phyloP scores from a whole-genome alignment of 2,329 filamentous ascomycete genomes.

The Westerdykella ornata region DNA sequence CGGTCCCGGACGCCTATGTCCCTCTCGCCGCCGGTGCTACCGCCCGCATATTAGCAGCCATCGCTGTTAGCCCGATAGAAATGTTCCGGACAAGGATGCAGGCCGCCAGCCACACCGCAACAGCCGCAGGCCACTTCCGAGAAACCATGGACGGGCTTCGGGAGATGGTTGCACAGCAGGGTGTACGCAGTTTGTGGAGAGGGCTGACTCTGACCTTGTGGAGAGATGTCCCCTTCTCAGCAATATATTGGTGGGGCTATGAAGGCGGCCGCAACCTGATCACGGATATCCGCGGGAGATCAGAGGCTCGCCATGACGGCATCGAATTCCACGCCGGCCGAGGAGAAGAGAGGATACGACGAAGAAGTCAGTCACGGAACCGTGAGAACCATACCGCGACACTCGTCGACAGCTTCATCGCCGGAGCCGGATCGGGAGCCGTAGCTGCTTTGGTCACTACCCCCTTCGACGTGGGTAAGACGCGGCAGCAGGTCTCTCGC shows the following conservation, averaged over 20 bases:
- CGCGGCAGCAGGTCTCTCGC: constrained; percentile 76
- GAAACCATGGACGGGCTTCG: constrained; percentile 70
- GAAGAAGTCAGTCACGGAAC: constrained; percentile 50
- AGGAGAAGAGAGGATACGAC: constrained; percentile 25
- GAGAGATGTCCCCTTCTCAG: constrained; percentile 96
- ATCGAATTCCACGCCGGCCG: constrained; percentile 30
- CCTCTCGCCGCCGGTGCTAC: constrained; percentile 73
- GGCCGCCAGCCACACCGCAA: constrained; percentile 50
- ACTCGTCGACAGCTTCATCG: constrained; percentile 81
- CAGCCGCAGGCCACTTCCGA: constrained; percentile 60
- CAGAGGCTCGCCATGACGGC: constrained; percentile 30
- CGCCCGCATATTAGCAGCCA: constrained; percentile 73
- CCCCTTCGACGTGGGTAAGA: constrained; percentile 97
- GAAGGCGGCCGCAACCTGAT: constrained; percentile 70
- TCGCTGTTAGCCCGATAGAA: constrained; percentile 82
- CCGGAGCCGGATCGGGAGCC: constrained; percentile 75
- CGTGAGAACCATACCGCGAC: constrained; percentile 67
- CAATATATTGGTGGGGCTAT: constrained; percentile 97
- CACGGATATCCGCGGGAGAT: constrained; percentile 58
- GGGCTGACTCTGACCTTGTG: constrained; percentile 86
- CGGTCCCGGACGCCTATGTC: constrained; percentile 57
- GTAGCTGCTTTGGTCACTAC: constrained; percentile 84
- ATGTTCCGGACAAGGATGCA: constrained; percentile 91
- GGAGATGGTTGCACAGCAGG: constrained; percentile 70
- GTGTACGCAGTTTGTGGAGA: constrained; percentile 80